Evolutionary conservation across 208 protist genomes (phyloP).

Genomic region (Acanthamoeba castellanii): DNA sequence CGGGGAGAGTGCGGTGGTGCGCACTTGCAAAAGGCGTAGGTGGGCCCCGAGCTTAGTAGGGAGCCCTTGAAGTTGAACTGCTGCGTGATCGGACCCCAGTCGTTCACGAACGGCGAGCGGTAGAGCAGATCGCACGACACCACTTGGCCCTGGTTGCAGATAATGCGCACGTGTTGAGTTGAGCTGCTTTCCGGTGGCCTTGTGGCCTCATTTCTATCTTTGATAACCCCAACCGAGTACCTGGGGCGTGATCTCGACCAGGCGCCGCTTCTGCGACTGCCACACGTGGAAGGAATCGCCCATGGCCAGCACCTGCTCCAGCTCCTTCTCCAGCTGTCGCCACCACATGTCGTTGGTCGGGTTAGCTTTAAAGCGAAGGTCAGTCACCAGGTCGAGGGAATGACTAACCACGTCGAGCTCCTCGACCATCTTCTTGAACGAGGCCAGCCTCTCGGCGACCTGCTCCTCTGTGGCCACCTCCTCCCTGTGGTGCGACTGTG

Average conservation of each 20-base stretch:
- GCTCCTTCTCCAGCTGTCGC: constrained; percentile 30
- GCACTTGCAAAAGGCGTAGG: constrained; percentile 47
- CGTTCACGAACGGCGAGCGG: not conserved
- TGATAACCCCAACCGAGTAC: not conserved
- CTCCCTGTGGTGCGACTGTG: not conserved
- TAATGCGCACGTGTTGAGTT: not conserved
- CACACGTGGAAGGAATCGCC: constrained; percentile 21
- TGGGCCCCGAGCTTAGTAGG: not conserved
- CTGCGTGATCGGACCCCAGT: constrained; percentile 22
- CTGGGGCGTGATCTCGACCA: constrained; percentile 14
- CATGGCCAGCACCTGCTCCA: constrained; percentile 34
- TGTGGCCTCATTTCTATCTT: not conserved
- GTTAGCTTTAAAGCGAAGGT: not conserved
- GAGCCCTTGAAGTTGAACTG: constrained; percentile 43
- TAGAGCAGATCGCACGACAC: constrained; percentile 22
- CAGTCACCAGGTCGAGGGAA: not conserved
- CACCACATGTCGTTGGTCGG: not conserved
- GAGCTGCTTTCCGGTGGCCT: not conserved
- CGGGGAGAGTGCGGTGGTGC: not conserved
- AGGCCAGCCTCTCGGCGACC: not conserved
- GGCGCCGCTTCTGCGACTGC: constrained; percentile 51
- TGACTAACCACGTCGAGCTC: not conserved
- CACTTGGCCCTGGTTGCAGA: not conserved
- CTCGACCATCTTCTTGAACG: constrained; percentile 51
- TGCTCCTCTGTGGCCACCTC: not conserved